Evolutionary conservation across 179 eudicot species (phyloP).

Genomic region (Silene vulgaris): DNA sequence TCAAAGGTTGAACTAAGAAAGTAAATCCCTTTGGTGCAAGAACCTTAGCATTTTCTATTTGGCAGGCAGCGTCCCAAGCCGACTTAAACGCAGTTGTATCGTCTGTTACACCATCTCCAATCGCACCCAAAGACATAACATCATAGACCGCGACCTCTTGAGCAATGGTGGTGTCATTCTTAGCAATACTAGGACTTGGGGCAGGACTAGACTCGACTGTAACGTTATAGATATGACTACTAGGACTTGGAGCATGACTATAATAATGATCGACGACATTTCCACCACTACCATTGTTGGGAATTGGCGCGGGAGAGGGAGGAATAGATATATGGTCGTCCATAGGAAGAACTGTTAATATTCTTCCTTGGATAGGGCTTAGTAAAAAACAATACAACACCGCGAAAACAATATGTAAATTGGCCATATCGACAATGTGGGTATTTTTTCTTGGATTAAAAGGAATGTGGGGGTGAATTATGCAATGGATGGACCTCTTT

Average conservation of each 20-base stretch:
- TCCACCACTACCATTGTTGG: not conserved
- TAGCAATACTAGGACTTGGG: constrained; percentile 17
- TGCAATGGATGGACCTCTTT: not conserved
- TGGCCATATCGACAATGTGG: constrained; percentile 17
- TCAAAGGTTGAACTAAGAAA: constrained; percentile 68
- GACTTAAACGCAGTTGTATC: constrained; percentile 61
- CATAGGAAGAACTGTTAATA: constrained; percentile 12
- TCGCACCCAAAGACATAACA: constrained; percentile 56
- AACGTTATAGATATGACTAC: constrained; percentile 1
- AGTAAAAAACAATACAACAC: constrained; percentile 16
- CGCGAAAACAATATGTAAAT: not conserved
- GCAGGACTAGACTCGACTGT: constrained; percentile 11
- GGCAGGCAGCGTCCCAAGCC: constrained; percentile 72
- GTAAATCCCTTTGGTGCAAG: constrained; percentile 51
- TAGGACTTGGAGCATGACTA: constrained; percentile 20
- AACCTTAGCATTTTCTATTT: constrained; percentile 40
- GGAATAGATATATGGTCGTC: constrained; percentile 31
- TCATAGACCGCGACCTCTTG: constrained; percentile 26
- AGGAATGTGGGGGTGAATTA: not conserved
- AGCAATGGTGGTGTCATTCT: not conserved
- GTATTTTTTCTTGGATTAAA: not conserved
- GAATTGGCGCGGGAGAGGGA: constrained; percentile 30
- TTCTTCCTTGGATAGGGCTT: constrained; percentile 26
- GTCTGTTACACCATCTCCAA: constrained; percentile 64
- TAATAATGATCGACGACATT: not conserved